Evolutionary conservation across 1,284 basidiomycete species (phyloP), one percentile per base, ranked within the genome.

Genomic region (Exsudoporus floridanus): DNA sequence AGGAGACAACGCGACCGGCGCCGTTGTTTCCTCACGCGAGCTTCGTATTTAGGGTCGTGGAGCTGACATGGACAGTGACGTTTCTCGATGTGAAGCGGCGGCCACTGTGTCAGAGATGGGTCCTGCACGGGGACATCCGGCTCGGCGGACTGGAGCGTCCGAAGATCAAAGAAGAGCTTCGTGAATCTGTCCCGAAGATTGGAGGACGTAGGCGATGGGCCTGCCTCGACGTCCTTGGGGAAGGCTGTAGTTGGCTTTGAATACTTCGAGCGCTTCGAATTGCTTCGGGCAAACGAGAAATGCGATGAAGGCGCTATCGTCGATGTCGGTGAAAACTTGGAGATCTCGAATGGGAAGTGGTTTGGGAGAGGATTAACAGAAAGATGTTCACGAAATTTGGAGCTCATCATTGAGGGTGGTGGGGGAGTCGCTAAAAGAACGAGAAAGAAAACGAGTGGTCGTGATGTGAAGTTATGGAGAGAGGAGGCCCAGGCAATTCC

Each of bases 41-140:
- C 56, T 33, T 64, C 56, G 49, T 66, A 54, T 50, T 55, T 48
- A n/a, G 60, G 55, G 23, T 69, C 66, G 10, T 61, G 58, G 14
- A 49, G 9, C 18, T 59, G 58, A 55, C 68, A 71, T 1, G 66
- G 66, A 56, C 66, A 71, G 12, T 40, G 57, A 38, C 64, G 70
- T 55, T 77, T 76, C 57, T 75, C 71, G 34, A 77, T 50, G 36
- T 75, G 66, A 49, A 77, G 65, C 14, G 75, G 73, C 0, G 64
- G 64, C 77, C 76, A 78, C 19, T 65, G 59, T 3, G 65, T 53
- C 7, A 69, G 48, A 7, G 55, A 56, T 2, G 67, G 57, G 5
- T 65, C 69, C 38, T 69, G 69, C 18, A 65, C 60, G 6, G 70
- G 66, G 4, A 65, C 54, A 31, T 72, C 66, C 5, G 64, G 59